Conservation (phyloP, 2,329 filamentous ascomycete genomes). For the Penicillium frequentans region DNA sequence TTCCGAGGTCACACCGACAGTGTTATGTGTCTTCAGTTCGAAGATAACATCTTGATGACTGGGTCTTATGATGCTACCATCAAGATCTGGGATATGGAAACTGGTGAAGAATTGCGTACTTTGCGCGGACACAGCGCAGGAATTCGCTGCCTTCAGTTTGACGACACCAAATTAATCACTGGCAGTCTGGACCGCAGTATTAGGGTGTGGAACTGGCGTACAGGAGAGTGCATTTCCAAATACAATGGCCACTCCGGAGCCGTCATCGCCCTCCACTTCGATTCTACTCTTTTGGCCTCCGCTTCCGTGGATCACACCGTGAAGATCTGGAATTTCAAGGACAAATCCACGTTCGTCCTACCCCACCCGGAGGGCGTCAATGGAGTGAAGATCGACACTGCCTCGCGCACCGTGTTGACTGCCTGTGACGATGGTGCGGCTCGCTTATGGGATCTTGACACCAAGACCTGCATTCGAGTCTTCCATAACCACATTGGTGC, state of each 20-base stretch:
- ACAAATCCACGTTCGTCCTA: slow-evolving; percentile 75
- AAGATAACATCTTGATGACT: slow-evolving; percentile 87
- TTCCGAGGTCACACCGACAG: slow-evolving; percentile 89
- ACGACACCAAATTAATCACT: slow-evolving; percentile 86
- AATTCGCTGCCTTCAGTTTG: slow-evolving; percentile 88
- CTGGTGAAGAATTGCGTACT: slow-evolving; percentile 81
- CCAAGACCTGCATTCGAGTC: slow-evolving; percentile 69
- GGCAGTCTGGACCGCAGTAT: slow-evolving; percentile 85
- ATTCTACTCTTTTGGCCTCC: slow-evolving; percentile 78
- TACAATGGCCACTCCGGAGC: slow-evolving; percentile 77
- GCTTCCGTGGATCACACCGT: slow-evolving; percentile 88
- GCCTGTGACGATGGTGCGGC: slow-evolving; percentile 91
- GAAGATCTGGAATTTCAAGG: slow-evolving; percentile 89
- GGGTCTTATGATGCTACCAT: slow-evolving; percentile 94
- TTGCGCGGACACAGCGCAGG: slow-evolving; percentile 78
- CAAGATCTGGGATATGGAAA: slow-evolving; percentile 94
- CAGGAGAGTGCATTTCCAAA: slow-evolving; percentile 80
- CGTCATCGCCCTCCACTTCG: slow-evolving; percentile 85
- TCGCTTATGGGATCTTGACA: slow-evolving; percentile 90
- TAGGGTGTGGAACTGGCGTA: slow-evolving; percentile 96
- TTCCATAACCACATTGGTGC: slow-evolving; percentile 93
- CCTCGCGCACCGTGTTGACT: slow-evolving; percentile 83
- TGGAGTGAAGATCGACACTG: slow-evolving; percentile 80
- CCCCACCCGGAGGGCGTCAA: slow-evolving; percentile 95
- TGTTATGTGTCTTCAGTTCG: slow-evolving; percentile 75